phyloP scores from a whole-genome alignment of 2,329 filamentous ascomycete species.

The Emericellopsis atlantica region DNA sequence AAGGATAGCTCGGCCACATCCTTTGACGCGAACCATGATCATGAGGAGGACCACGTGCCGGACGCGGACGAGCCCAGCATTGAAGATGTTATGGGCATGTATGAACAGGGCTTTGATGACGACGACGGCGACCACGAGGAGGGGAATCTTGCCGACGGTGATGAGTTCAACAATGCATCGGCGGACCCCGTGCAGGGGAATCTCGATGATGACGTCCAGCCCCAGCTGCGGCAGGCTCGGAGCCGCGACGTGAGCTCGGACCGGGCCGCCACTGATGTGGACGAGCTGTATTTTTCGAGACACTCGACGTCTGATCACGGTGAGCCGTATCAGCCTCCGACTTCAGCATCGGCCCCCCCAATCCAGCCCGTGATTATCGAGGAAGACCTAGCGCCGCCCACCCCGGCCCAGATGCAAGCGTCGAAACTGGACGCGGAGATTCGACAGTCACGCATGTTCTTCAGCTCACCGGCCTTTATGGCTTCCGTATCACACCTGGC shows the following conservation, averaged over 20 bases:
- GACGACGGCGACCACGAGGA: constrained; percentile 9
- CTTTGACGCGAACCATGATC: constrained; percentile 23
- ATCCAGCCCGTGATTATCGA: not conserved
- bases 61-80: constrained; percentile 46
- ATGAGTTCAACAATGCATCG: no score
- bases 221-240: no score
- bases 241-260: no score
- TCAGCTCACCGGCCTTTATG: constrained; percentile 23
- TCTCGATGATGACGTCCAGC: not conserved
- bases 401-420: not conserved
- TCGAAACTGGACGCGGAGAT: constrained; percentile 24
- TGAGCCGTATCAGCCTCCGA: no score
- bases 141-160: no score
- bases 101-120: constrained; percentile 48
- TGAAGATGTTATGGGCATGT: constrained; percentile 60
- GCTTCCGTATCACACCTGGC: constrained; percentile 24
- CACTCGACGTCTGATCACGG: no score
- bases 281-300: no score
- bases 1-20: constrained; percentile 66
- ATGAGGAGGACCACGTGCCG: constrained; percentile 14
- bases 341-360: not conserved
- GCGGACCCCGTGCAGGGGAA: no score
- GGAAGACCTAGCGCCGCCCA: not conserved
- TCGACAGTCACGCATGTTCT: constrained; percentile 25
- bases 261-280: no score